These are phyloP conservation scores for Euphrasia arctica DNA, from an alignment of 305 asterid species.

Conservation along the genomic window DNA sequence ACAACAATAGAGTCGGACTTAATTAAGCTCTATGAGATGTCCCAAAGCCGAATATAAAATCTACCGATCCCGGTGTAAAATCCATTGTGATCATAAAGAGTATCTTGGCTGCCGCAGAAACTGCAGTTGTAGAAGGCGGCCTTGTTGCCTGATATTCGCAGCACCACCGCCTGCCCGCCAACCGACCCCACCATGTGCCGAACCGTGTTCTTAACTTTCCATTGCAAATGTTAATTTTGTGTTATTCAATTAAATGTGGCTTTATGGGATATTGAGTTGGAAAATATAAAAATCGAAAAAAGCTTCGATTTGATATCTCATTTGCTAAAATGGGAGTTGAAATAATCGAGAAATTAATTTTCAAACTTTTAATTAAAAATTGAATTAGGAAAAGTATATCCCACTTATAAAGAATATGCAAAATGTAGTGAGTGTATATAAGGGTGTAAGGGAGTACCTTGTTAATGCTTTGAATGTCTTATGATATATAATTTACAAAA, in stretches of 20 bases:
- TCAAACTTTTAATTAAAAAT: too few relatives aligned
- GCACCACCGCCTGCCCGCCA: slow-evolving; percentile 62
- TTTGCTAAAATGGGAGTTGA: too few relatives aligned
- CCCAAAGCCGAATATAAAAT: slow-evolving; percentile 64
- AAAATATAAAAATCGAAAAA: not conserved
- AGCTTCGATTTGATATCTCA: too few relatives aligned
- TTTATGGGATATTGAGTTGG: not conserved
- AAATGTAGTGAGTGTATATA: too few relatives aligned
- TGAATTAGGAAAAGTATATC: too few relatives aligned
- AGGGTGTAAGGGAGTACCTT: too few relatives aligned
- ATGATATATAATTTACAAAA: too few relatives aligned
- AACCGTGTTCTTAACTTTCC: slow-evolving; percentile 50
- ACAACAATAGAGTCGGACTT: not conserved
- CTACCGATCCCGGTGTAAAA: slow-evolving; percentile 64
- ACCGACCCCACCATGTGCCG: slow-evolving; percentile 49
- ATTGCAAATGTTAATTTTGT: not conserved
- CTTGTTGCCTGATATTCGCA: slow-evolving; percentile 57
- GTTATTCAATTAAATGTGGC: not conserved
- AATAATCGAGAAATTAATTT: too few relatives aligned
- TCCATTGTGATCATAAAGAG: slow-evolving; percentile 65
- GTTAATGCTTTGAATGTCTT: too few relatives aligned
- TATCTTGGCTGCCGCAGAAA: slow-evolving; percentile 65
- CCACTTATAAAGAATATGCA: too few relatives aligned
- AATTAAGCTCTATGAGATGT: slow-evolving; percentile 58
- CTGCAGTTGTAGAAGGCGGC: slow-evolving; percentile 61